Evolutionary conservation across 805 yeast genomes (phyloP).

Genomic region (Yarrowia sp.): DNA sequence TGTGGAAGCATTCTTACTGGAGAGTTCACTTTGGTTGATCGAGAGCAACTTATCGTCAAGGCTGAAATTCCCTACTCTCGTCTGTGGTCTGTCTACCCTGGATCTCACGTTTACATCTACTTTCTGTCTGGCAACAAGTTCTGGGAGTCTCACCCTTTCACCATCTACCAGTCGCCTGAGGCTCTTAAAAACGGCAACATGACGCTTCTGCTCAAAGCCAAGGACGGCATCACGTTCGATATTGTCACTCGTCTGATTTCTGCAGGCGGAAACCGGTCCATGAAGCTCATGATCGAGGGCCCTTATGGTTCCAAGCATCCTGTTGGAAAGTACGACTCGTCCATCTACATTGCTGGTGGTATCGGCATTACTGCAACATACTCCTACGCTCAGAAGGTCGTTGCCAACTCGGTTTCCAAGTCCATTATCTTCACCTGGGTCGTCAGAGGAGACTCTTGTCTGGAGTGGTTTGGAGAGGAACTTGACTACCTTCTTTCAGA

Average conservation of each 20-base stretch:
- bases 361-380: conserved; percentile 67
- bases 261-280: not conserved
- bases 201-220: conserved; percentile 13
- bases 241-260: not conserved
- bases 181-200: conserved; percentile 2
- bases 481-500: conserved; percentile 36
- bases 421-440: conserved; percentile 59
- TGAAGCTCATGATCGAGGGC: conserved; percentile 50
- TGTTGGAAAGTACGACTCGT: conserved; percentile 50
- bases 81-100: conserved; percentile 52
- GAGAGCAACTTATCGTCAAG: not conserved
- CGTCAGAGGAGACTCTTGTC: conserved; percentile 49
- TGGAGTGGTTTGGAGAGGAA: conserved; percentile 49
- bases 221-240: conserved; percentile 9
- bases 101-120: conserved; percentile 56
- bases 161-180: conserved; percentile 37
- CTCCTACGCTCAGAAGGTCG: conserved; percentile 42
- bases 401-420: conserved; percentile 35
- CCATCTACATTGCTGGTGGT: conserved; percentile 68
- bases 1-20: conserved; percentile 49
- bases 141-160: conserved; percentile 78
- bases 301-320: conserved; percentile 63
- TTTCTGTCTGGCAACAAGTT: conserved; percentile 52
- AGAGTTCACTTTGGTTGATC: not conserved
- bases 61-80: not conserved